Evolutionary conservation across 2,329 filamentous ascomycete species (phyloP).

Genomic region (Colletotrichum orbiculare): DNA sequence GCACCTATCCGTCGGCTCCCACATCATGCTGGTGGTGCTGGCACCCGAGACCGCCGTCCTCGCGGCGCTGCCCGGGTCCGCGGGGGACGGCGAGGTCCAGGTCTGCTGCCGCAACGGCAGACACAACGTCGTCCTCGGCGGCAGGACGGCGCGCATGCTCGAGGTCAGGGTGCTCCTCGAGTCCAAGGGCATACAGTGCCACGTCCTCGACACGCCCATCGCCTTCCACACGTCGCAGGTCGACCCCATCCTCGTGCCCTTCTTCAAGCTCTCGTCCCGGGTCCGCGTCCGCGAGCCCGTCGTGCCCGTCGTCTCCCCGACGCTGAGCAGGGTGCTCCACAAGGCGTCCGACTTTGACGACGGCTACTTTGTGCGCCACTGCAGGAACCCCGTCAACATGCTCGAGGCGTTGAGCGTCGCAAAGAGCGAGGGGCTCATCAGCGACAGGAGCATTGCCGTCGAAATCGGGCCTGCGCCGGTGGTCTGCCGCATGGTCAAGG

Average conservation of each 20-base stretch:
- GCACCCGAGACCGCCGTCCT: conserved; percentile 62
- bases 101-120: conserved; percentile 81
- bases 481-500: conserved; percentile 71
- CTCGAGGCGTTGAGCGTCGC: conserved; percentile 65
- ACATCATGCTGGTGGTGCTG: conserved; percentile 65
- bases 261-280: conserved; percentile 57
- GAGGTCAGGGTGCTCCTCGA: conserved; percentile 53
- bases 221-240: conserved; percentile 66
- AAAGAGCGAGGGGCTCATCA: conserved; percentile 61
- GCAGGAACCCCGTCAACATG: conserved; percentile 75
- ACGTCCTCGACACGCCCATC: conserved; percentile 60
- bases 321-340: conserved; percentile 62
- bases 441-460: conserved; percentile 73
- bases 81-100: conserved; percentile 46
- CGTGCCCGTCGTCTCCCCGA: conserved; percentile 75
- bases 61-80: conserved; percentile 59
- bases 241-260: conserved; percentile 66
- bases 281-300: conserved; percentile 55
- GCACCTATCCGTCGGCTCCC: conserved; percentile 72
- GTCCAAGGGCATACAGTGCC: conserved; percentile 52
- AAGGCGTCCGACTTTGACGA: conserved; percentile 61
- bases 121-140: conserved; percentile 76
- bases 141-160: conserved; percentile 52
- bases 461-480: conserved; percentile 78
- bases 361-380: conserved; percentile 69